A percentile compares a stretch with the other conserved stretches of the same genome.
phyloP scores from a whole-genome alignment of 2,329 filamentous ascomycete species.

The Ilyonectria destructans region DNA sequence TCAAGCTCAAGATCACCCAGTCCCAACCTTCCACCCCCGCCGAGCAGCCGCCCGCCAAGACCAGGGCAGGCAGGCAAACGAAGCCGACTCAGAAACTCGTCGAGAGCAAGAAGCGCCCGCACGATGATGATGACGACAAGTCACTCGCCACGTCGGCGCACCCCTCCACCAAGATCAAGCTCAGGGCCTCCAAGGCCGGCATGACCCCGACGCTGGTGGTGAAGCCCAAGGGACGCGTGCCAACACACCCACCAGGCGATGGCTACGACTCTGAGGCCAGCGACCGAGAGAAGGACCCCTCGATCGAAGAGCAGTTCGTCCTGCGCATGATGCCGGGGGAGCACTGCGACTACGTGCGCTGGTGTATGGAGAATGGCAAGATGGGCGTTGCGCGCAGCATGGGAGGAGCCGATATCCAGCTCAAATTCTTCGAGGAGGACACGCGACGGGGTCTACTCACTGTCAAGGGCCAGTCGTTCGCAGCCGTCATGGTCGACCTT shows the following conservation, averaged over 20 bases:
- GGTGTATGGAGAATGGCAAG: constrained; percentile 82
- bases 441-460: constrained; percentile 81
- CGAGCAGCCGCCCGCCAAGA: constrained; percentile 60
- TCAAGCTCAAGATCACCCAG: constrained; percentile 64
- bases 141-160: constrained; percentile 51
- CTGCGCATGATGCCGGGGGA: constrained; percentile 90
- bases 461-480: constrained; percentile 80
- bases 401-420: constrained; percentile 82
- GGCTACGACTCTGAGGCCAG: constrained; percentile 98
- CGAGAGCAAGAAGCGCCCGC: constrained; percentile 74
- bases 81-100: constrained; percentile 70
- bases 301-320: constrained; percentile 91
- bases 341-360: constrained; percentile 87
- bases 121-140: constrained; percentile 69
- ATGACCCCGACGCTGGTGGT: constrained; percentile 57
- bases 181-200: constrained; percentile 56
- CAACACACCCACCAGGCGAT: constrained; percentile 82
- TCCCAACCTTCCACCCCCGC: constrained; percentile 59
- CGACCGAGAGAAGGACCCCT: constrained; percentile 88
- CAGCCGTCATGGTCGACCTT: constrained; percentile 85
- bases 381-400: constrained; percentile 77
- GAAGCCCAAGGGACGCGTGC: constrained; percentile 78
- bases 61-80: constrained; percentile 60
- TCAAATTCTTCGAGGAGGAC: constrained; percentile 85
- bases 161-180: constrained; percentile 70